These are phyloP conservation scores for Aspergillus aculeatus DNA, from an alignment of 2,329 filamentous ascomycete species.

Conservation along the genomic window DNA sequence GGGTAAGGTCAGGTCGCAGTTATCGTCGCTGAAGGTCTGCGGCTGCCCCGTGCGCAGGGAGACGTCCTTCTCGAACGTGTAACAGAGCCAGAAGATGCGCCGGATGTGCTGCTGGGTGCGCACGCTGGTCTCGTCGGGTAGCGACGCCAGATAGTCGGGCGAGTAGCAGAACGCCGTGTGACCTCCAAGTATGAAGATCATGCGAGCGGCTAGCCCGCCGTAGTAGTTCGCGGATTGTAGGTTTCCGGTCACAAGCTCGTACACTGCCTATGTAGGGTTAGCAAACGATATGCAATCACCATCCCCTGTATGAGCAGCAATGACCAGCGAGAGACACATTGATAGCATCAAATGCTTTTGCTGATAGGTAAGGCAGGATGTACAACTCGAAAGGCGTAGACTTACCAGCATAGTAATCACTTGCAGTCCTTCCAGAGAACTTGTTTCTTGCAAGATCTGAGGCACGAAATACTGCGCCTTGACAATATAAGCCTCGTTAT, in stretches of 20 bases:
- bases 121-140: constrained; percentile 12
- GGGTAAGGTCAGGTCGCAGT: constrained; percentile 55
- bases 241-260: constrained; percentile 49
- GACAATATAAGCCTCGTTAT: constrained; percentile 43
- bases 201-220: constrained; percentile 48
- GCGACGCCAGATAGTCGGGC: constrained; percentile 24
- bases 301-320: not conserved
- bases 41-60: constrained; percentile 55
- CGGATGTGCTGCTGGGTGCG: constrained; percentile 32
- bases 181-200: constrained; percentile 52
- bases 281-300: not conserved
- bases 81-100: constrained; percentile 56
- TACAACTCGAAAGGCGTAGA: not conserved
- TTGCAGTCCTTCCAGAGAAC: constrained; percentile 47
- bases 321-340: not conserved
- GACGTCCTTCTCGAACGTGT: constrained; percentile 57
- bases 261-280: constrained; percentile 35
- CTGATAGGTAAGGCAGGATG: too few species aligned
- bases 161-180: constrained; percentile 35
- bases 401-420: constrained; percentile 51
- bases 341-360: not conserved
- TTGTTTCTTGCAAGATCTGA: constrained; percentile 44
- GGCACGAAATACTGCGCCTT: constrained; percentile 47
- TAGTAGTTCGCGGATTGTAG: constrained; percentile 49
- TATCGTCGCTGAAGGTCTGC: constrained; percentile 51